These are phyloP conservation scores for Triangularia setosa DNA, from an alignment of 2,329 filamentous ascomycete species.

Conservation along the genomic window DNA sequence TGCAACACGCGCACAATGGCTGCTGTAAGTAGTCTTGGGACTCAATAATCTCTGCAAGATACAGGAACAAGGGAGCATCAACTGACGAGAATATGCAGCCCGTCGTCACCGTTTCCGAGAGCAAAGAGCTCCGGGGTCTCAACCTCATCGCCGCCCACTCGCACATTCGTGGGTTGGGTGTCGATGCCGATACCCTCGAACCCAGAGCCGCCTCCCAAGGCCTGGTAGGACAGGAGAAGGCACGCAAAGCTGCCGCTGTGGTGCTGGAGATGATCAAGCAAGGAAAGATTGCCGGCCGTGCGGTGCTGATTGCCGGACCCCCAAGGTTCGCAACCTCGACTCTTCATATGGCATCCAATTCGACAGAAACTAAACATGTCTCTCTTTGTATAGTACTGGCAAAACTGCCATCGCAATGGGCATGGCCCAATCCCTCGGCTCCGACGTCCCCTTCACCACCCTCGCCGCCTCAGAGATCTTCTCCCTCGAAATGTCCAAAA, in stretches of 20 bases:
- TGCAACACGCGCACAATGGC: slow-evolving; percentile 39
- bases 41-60: neutral
- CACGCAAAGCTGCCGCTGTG: slow-evolving; percentile 90
- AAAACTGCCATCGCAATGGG: slow-evolving; percentile 99
- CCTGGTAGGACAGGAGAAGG: slow-evolving; percentile 93
- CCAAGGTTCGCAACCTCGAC: slow-evolving; percentile 56
- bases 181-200: slow-evolving; percentile 86
- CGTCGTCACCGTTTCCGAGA: slow-evolving; percentile 81
- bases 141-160: slow-evolving; percentile 98
- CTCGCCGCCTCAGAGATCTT: slow-evolving; percentile 96
- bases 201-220: slow-evolving; percentile 83
- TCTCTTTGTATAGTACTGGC: slow-evolving; percentile 64
- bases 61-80: neutral
- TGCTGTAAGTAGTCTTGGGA: slow-evolving; percentile 41
- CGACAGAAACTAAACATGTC: slow-evolving; percentile 17
- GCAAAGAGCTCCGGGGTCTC: slow-evolving; percentile 90
- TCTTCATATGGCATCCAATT: neutral
- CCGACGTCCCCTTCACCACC: slow-evolving; percentile 95
- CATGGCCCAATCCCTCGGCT: slow-evolving; percentile 91
- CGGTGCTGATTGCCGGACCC: slow-evolving; percentile 89
- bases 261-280: slow-evolving; percentile 99
- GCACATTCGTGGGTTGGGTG: slow-evolving; percentile 91
- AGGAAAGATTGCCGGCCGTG: slow-evolving; percentile 94
- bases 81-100: slow-evolving; percentile 37
- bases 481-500: slow-evolving; percentile 99